Base-by-base conservation (phyloP, 2,329 filamentous ascomycete genomes). In the Botrytis galanthina region DNA sequence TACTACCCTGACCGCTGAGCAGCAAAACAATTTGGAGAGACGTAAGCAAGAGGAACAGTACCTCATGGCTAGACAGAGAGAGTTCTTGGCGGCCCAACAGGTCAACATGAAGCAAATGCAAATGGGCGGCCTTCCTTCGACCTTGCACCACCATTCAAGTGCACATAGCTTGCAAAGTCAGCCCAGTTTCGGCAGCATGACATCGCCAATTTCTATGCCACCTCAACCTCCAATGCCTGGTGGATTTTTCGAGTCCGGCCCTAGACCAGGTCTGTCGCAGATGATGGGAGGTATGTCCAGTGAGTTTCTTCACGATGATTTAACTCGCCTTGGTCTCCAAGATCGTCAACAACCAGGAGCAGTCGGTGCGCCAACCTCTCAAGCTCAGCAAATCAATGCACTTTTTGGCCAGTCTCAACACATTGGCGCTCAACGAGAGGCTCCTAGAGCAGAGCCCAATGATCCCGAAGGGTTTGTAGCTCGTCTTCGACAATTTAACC, bases 41-140 rank as follows among this genome's bases (percentile, higher is more conserved):
- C 89, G 96, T 70, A 99, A 99, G 85, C 96, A 99, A 82, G 96
- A 99, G 83, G 97, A 99, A 80, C 96, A 99, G 81, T 97, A 96
- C 81, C 87, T 97, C 51, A 97, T 98, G 90, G 96, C 97, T 63
- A 92, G 96, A 60, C 96, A 99, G 82, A 94, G 97, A 78, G 96
- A 99, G 81, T 93, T 94, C 78, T 88, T 98, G 72, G 92, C 94
- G 76, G 93, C 94, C 76, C 94, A 97, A 80, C 94, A 97, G 80
- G 90, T 94, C 74, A 87, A 90, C 69, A 91, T 90, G 82, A 90
- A 90, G 76, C 88, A 95, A 81, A 91, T 93, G 81, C 91, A 91
- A 72, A 86, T 92, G 78, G 85, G 85, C 63, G 85, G 86, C 18
- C 82, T 73, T 79, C 85, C 77, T 63, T 78, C 72, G 80, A 84